Evolutionary conservation across 208 protist species (phyloP).

Genomic region (Leishmania mexicana): DNA sequence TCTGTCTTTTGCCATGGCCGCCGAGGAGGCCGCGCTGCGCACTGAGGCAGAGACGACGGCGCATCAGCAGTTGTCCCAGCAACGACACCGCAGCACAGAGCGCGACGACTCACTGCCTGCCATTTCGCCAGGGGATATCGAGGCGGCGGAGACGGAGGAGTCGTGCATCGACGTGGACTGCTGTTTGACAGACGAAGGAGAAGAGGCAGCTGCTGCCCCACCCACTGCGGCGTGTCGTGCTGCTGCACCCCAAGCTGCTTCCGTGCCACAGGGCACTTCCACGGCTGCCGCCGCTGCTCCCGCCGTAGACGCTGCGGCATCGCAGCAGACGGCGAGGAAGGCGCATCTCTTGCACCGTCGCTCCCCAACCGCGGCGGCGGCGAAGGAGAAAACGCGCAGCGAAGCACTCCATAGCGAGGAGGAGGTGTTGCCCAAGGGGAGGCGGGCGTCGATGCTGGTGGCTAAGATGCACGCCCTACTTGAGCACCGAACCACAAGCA

Average conservation of each 20-base stretch:
- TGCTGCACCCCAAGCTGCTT: background rate
- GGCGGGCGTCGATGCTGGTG: slow-evolving; percentile 1
- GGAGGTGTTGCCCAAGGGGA: background rate
- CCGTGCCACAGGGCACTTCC: background rate
- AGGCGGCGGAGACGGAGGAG: slow-evolving; percentile 4
- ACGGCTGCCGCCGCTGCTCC: background rate
- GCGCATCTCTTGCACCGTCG: slow-evolving; percentile 12
- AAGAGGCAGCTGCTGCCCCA: background rate
- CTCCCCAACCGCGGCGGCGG: background rate
- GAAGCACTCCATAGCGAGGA: background rate
- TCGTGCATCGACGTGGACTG: slow-evolving; percentile 16
- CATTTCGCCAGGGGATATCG: background rate
- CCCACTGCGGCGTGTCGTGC: background rate
- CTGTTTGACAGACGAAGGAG: background rate
- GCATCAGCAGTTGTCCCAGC: background rate
- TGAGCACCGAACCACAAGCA: background rate
- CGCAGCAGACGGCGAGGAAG: background rate
- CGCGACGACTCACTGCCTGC: background rate
- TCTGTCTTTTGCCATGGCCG: slow-evolving; percentile 15
- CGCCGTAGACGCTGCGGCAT: background rate
- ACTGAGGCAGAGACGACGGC: slow-evolving; percentile 7
- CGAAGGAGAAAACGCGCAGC: background rate
- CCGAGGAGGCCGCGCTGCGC: slow-evolving; percentile 12
- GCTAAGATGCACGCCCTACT: background rate
- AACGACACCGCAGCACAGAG: background rate